Conservation (phyloP, 371 early-diverging fungal genomes). For the Fennellomyces sp. region DNA sequence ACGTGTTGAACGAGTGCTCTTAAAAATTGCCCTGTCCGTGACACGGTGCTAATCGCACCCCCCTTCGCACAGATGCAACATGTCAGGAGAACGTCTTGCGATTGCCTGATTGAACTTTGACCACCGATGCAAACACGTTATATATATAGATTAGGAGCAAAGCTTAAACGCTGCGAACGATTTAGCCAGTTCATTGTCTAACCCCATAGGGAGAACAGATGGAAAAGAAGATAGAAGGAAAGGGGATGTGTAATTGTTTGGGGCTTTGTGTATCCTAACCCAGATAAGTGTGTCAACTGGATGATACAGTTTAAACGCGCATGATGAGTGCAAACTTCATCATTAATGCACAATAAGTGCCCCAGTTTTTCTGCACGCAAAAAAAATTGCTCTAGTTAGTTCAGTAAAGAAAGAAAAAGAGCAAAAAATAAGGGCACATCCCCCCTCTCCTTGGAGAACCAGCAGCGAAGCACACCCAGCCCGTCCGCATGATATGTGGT, state of each 20-base stretch:
- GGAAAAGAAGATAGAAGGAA: not conserved
- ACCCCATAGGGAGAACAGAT: not conserved
- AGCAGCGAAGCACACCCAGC: not conserved
- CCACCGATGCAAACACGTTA: not conserved
- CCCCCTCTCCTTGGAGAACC: too few species aligned
- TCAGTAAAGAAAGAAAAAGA: not conserved
- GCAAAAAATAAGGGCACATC: not conserved
- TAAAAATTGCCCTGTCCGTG: not conserved
- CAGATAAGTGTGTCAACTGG: not conserved
- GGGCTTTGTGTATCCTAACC: not conserved
- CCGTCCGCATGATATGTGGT: not conserved
- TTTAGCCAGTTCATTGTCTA: too few species aligned
- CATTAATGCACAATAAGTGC: not conserved
- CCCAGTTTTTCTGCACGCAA: not conserved
- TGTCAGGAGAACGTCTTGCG: conserved; percentile 5
- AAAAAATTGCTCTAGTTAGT: not conserved
- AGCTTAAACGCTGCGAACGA: too few species aligned
- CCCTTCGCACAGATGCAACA: conserved; percentile 3
- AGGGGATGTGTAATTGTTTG: not conserved
- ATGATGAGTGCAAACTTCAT: not conserved
- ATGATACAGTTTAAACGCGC: not conserved
- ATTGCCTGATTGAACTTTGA: too few species aligned
- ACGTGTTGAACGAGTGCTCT: not conserved
- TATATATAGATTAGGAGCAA: too few species aligned
- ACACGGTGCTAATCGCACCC: not conserved